Evolutionary conservation across 2,329 filamentous ascomycete genomes (phyloP), one percentile per base, ranked within the genome.

Genomic region (Thelonectria blattea): DNA sequence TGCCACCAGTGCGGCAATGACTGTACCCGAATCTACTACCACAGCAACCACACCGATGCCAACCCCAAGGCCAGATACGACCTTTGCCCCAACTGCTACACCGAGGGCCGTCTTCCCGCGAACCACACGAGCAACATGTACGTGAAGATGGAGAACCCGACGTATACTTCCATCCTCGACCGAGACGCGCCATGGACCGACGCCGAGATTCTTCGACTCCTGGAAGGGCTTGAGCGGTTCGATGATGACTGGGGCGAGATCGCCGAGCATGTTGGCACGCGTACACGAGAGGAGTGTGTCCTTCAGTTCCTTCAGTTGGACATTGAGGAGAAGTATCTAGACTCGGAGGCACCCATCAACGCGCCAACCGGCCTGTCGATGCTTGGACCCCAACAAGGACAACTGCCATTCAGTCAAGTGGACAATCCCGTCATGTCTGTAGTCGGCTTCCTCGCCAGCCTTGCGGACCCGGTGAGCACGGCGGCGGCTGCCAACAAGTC

Each of bases 341-440:
- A 98, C 70, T 88, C 92, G 8, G 89, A 94, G 70, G 68, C 72
- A 3, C 71, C 75, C 2, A 76, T 85, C 54, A 81, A 80, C 59
- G 81, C 81, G 49, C 83, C 82, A 11, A 85, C 79, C 1, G 85
- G 87, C 8, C 80, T 91, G 56, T 81, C 86, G 57, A 81, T 90
- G 81, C 81, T 95, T 37, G 89, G 90, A 34, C 85, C 87, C 58
- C 85, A 92, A 52, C 86, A 90, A 61, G 93, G 93, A 9, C 88
- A 92, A 63, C 84, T 97, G 47, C 95, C 95, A 0, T 95, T 98
- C 75, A 93, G 87, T 74, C 92, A 96, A 73, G 89, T 91, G 14
- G 95, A 99, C 71, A 99, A 98, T 76, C 94, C 96, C 0, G 92
- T 99, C 64, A 90, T 99, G 85, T 97, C 93, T 18, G 95, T 98